Base-by-base conservation (phyloP, 345 rosid species). In the Cochlearia excelsa region DNA sequence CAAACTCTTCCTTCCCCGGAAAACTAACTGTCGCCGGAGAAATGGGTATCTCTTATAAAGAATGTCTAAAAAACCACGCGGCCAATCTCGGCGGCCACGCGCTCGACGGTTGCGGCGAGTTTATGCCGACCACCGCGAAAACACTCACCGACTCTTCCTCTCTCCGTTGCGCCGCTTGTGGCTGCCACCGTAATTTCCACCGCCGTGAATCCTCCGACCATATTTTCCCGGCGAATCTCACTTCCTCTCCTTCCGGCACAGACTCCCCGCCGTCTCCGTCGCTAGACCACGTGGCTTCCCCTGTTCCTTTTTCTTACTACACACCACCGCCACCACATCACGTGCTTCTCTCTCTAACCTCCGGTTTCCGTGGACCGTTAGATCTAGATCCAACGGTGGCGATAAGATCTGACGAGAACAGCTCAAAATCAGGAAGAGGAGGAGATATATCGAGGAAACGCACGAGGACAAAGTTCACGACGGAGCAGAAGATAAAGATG, bases 101-200 rank as follows among this genome's bases (percentile, higher is more conserved):
- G 30, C 65, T 86, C 0, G 95, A 89, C 64, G 97, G 97, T 8
- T 86, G 97, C 60, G 88, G 97, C 6, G 97, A 89, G 79, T 89
- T 84, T 71, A 80, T 89, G 87, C 84, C 89, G 0, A 45, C 47
- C 28, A 71, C 78, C 3, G 42, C 64, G 5, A 68, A 80, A 1
- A 30, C 60, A 16, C 62, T 61, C 49, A 28, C 59, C 4, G 84
- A 78, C 49, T 85, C 96, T 23, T 43, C 75, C 35, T 82, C 87
- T 10, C 72, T 86, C 42, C 76, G 63, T 38, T 89, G 97, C 58
- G 95, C 85, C 45, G 95, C 97, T 26, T 89, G 97, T 35, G 95
- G 95, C 41, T 89, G 97, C 74, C 97, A 89, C 79, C 95, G 97
- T 16, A 16, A 16, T 16, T 16, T 16, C 23, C 23, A 16, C 23